Percentiles rank a stretch among this genome's conserved stretches.
phyloP scores from a whole-genome alignment of 305 asterid species.

The Stenogyne calaminthoides region DNA sequence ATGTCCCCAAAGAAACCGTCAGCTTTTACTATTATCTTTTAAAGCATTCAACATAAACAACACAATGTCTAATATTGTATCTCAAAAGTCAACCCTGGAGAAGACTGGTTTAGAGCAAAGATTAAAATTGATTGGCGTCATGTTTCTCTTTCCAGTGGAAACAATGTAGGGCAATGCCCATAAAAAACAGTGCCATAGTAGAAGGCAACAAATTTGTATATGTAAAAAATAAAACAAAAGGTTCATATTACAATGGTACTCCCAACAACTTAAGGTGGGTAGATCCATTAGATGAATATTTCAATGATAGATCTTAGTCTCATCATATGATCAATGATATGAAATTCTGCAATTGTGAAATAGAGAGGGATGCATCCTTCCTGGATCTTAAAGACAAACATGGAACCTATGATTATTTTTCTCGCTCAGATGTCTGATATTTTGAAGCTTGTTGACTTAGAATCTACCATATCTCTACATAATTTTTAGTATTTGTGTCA shows the following conservation, averaged over 20 bases:
- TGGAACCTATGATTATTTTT: neutral
- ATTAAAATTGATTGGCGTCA: constrained; percentile 8
- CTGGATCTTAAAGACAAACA: neutral
- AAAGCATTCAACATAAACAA: neutral
- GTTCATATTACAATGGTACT: constrained; percentile 1
- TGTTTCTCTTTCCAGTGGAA: neutral
- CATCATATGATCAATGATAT: neutral
- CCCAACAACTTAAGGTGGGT: neutral
- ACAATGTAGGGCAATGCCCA: neutral
- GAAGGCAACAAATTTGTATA: constrained; percentile 5
- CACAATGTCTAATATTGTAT: constrained; percentile 1
- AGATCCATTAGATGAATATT: neutral
- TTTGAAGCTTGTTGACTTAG: neutral
- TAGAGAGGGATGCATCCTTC: neutral
- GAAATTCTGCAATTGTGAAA: neutral
- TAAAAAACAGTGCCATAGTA: neutral
- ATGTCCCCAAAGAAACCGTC: neutral
- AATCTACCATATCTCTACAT: neutral
- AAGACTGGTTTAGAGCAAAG: constrained; percentile 2
- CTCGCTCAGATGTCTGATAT: neutral
- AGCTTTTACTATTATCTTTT: neutral
- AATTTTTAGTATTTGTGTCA: neutral
- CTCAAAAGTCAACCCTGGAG: constrained; percentile 7
- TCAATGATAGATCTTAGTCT: neutral
- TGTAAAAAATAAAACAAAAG: neutral